Conservation (phyloP, 352 stramenopile genomes). For the Pythium aphanidermatum region DNA sequence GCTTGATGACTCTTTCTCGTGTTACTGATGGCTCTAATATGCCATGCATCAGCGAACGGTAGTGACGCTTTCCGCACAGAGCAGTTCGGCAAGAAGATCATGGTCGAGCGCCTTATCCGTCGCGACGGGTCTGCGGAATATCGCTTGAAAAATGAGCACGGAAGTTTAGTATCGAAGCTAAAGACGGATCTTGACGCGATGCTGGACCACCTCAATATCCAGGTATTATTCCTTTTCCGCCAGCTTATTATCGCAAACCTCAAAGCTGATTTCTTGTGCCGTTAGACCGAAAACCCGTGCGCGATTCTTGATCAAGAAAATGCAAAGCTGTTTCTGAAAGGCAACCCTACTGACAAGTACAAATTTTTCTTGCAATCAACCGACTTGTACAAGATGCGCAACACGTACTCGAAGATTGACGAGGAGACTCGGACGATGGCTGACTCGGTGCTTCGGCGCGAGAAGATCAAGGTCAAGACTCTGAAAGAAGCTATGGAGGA, state of each 20-base stretch:
- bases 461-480: conserved; percentile 52
- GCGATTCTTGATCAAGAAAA: conserved; percentile 97
- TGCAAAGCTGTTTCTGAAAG: conserved; percentile 96
- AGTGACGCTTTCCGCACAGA: conserved; percentile 89
- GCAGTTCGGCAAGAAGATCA: conserved; percentile 91
- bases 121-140: conserved; percentile 73
- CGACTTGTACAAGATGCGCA: conserved; percentile 90
- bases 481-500: conserved; percentile 58
- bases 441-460: conserved; percentile 60
- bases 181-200: conserved; percentile 92
- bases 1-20: not conserved
- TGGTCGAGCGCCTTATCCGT: conserved; percentile 90
- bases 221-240: conserved; percentile 17
- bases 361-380: conserved; percentile 97
- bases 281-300: conserved; percentile 95
- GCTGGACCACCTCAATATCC: conserved; percentile 92
- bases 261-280: conserved; percentile 19
- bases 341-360: conserved; percentile 95
- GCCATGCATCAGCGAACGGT: conserved; percentile 30
- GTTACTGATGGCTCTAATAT: not conserved
- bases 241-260: not conserved
- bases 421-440: conserved; percentile 59
- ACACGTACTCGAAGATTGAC: conserved; percentile 83
- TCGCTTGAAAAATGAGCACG: conserved; percentile 53
- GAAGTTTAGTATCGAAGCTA: conserved; percentile 66